These are phyloP conservation scores for Schwanniomyces occidentalis DNA, from an alignment of 805 yeast species.

Conservation along the genomic window DNA sequence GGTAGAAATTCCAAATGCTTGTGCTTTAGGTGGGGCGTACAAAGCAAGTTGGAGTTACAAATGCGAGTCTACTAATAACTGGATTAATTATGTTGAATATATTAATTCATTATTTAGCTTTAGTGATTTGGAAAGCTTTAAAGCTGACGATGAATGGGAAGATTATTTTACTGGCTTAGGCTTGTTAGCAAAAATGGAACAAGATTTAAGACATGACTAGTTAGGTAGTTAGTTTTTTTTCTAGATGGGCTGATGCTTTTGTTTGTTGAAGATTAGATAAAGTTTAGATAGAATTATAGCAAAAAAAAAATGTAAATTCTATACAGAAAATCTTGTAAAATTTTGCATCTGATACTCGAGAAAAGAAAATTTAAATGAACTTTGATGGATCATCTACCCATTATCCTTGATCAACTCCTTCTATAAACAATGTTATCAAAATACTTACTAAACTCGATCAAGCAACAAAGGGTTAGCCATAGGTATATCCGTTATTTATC, in stretches of 20 bases:
- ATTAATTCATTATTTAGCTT: constrained; percentile 44
- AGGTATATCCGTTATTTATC: constrained; percentile 3
- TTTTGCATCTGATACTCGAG: too few relatives aligned
- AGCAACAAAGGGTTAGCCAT: neutral
- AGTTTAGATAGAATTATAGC: too few relatives aligned
- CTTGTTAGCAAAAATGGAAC: constrained; percentile 48
- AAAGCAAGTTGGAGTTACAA: constrained; percentile 73
- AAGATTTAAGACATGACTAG: constrained; percentile 16
- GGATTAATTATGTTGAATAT: constrained; percentile 46
- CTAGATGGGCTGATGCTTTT: too few relatives aligned
- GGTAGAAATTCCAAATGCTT: constrained; percentile 81
- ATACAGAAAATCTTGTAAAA: too few relatives aligned
- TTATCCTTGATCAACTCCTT: too few relatives aligned
- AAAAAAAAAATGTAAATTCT: too few relatives aligned
- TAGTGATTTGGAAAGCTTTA: constrained; percentile 46
- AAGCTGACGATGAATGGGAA: constrained; percentile 46
- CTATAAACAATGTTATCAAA: too few relatives aligned
- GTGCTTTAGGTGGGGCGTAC: constrained; percentile 90
- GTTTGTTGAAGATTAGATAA: too few relatives aligned
- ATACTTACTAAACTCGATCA: too few relatives aligned
- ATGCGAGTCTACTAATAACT: constrained; percentile 30
- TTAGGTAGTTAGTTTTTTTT: too few relatives aligned
- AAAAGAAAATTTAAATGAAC: too few relatives aligned
- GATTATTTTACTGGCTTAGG: constrained; percentile 55
- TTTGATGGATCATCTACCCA: too few relatives aligned